Evolutionary conservation across 441 rosid species (phyloP).

Genomic region (Adansonia grandidieri): DNA sequence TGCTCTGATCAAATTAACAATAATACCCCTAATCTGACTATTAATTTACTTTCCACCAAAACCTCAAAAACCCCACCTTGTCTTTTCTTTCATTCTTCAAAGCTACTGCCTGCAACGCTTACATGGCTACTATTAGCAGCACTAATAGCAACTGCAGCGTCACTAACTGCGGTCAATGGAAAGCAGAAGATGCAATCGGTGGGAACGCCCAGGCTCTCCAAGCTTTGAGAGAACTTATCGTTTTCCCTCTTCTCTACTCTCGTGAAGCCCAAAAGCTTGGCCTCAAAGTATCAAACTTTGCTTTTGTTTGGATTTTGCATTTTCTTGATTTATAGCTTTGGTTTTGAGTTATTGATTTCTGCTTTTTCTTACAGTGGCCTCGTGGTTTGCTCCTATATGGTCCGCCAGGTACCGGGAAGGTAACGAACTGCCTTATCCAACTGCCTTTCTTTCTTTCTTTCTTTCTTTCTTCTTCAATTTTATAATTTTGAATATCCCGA

Average conservation of each 20-base stretch:
- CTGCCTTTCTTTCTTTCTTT: too few species aligned
- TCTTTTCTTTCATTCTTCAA: background rate
- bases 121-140: conserved; percentile 9
- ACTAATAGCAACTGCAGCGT: conserved; percentile 11
- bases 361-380: conserved; percentile 64
- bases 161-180: conserved; percentile 9
- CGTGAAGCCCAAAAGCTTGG: conserved; percentile 76
- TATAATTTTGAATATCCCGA: background rate
- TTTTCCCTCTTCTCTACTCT: conserved; percentile 67
- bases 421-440: conserved; percentile 24
- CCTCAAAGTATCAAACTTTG: conserved; percentile 52
- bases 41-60: background rate
- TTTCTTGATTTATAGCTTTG: background rate
- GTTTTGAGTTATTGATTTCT: conserved; percentile 18
- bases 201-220: conserved; percentile 77
- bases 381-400: conserved; percentile 82
- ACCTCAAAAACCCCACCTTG: background rate
- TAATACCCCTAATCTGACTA: background rate
- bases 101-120: background rate
- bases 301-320: background rate
- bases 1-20: background rate
- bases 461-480: background rate
- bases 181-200: conserved; percentile 19
- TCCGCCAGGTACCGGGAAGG: conserved; percentile 93
- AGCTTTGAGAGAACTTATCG: conserved; percentile 80